phyloP scores from a whole-genome alignment of 2,329 filamentous ascomycete genomes.

The Xylaria sp. region DNA sequence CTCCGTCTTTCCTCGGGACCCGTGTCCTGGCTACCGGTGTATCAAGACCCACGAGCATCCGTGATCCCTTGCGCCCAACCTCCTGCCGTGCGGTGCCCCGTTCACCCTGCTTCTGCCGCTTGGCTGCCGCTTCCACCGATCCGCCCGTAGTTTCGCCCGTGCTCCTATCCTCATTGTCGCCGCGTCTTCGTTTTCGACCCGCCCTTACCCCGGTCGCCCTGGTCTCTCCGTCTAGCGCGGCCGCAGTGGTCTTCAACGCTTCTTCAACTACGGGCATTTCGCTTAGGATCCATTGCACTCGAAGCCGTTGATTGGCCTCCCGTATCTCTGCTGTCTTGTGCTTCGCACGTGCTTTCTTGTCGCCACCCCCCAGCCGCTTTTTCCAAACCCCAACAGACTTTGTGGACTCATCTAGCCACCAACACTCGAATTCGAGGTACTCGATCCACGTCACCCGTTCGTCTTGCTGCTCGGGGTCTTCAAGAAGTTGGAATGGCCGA shows the following conservation, averaged over 20 bases:
- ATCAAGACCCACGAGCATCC: not conserved
- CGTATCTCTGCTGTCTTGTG: not conserved
- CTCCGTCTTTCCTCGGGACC: not conserved
- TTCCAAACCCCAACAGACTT: not conserved
- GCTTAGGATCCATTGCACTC: not conserved
- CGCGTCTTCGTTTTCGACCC: not conserved
- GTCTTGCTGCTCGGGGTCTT: constrained; percentile 39
- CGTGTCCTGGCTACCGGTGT: not conserved
- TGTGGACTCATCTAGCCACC: constrained; percentile 16
- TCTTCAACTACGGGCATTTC: not conserved
- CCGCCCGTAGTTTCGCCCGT: no score
- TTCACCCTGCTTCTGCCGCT: not conserved
- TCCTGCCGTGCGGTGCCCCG: not conserved
- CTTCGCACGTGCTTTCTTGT: not conserved
- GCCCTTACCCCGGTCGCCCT: not conserved
- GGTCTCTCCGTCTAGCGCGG: not conserved
- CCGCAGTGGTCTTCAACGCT: not conserved
- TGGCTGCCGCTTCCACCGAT: not conserved
- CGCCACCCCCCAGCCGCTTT: not conserved
- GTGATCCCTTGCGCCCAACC: not conserved
- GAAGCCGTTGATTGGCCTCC: not conserved
- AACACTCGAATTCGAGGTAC: constrained; percentile 31
- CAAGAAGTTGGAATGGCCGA: constrained; percentile 47
- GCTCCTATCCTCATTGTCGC: no score
- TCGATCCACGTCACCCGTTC: constrained; percentile 30